Base-by-base conservation (phyloP, 257 asterid genomes). In the Plantago ovata region DNA sequence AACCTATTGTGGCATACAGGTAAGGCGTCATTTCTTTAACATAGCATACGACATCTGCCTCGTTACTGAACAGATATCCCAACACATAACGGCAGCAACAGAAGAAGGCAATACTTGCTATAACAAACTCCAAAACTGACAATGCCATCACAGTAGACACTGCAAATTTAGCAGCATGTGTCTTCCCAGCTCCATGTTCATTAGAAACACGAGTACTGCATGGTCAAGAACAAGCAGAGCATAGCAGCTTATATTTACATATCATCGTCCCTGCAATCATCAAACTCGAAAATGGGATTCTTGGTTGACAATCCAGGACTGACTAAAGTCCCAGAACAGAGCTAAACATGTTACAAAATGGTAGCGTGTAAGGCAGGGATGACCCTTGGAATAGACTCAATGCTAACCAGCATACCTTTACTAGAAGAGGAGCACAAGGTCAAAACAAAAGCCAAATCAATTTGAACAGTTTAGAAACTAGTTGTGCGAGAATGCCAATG, bases 301-400 rank as follows among this genome's bases (percentile, higher is more conserved):
- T 87, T 95, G 0, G 79, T 63, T 6, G 98, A 73, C 63, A 80
- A 85, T 7, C 86, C 95, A 0, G 96, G 95, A 58, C 77, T 82
- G 66, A 72, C 88, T 45, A 92, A 89, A 10, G 87, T 63, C 44
- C 78, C 87, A 62, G 96, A 71, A 56, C 98, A 92, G 23, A 92
- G 93, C n/a, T n/a, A 96, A 96, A 46, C 98, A 92, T 0, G 95
- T 80, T 3, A n/a, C n/a, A n/a, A n/a, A n/a, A n/a, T n/a, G n/a
- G n/a, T n/a, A n/a, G n/a, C n/a, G n/a, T n/a, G n/a, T n/a, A n/a
- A n/a, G n/a, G n/a, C n/a, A n/a, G n/a, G n/a, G n/a, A n/a, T n/a
- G n/a, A n/a, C n/a, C n/a, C n/a, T n/a, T n/a, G n/a, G n/a, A n/a
- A n/a, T n/a, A n/a, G n/a, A n/a, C n/a, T n/a, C n/a, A n/a, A n/a